phyloP scores from a whole-genome alignment of 441 rosid genomes.

The Jatropha multifida region DNA sequence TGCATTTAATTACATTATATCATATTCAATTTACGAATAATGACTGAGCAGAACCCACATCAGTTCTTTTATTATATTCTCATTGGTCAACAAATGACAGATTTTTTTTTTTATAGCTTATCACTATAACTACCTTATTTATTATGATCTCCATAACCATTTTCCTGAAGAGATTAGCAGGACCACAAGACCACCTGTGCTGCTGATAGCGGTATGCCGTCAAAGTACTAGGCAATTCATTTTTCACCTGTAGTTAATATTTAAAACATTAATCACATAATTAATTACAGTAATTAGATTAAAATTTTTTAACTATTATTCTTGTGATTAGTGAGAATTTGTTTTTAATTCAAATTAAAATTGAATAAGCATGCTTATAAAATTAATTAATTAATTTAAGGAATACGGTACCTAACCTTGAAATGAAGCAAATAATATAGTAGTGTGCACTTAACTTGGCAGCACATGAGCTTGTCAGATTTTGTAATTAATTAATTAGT shows the following conservation, averaged over 20 bases:
- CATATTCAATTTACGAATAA: background rate
- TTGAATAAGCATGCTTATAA: background rate
- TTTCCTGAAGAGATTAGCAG: slow-evolving; percentile 91
- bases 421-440: background rate
- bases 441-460: background rate
- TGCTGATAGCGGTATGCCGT: slow-evolving; percentile 87
- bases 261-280: too few relatives aligned
- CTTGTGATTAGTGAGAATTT: background rate
- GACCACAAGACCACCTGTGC: slow-evolving; percentile 96
- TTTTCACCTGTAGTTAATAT: slow-evolving; percentile 62
- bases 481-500: background rate
- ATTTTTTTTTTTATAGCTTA: background rate
- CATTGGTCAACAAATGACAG: too few relatives aligned
- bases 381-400: background rate
- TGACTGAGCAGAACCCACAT: too few relatives aligned
- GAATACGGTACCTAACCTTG: background rate
- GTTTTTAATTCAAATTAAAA: too few relatives aligned
- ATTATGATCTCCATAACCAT: slow-evolving; percentile 61
- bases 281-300: too few relatives aligned
- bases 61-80: too few relatives aligned
- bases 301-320: background rate
- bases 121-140: slow-evolving; percentile 48
- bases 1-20: background rate
- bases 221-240: slow-evolving; percentile 87
- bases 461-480: slow-evolving; percentile 12